A percentile compares a stretch with the other conserved stretches of the same genome.
These are phyloP conservation scores for Proteromonas lacertae DNA, from an alignment of 352 stramenopile species.

Conservation along the genomic window DNA sequence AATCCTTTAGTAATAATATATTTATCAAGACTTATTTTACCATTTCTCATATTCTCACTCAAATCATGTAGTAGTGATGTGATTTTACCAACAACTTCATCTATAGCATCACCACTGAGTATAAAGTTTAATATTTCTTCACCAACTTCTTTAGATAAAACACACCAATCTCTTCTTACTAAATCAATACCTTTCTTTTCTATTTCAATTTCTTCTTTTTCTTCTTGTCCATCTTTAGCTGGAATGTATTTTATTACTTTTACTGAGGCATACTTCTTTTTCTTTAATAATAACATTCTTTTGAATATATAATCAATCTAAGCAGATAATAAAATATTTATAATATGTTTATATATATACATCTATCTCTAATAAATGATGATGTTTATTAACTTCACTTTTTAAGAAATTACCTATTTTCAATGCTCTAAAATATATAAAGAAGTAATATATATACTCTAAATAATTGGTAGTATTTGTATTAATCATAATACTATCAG, in stretches of 20 bases:
- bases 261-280: conserved; percentile 98
- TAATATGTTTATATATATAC: no score
- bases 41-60: conserved; percentile 52
- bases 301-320: conserved; percentile 95
- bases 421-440: conserved; percentile 59
- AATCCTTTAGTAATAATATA: conserved; percentile 98
- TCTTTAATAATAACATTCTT: conserved; percentile 94
- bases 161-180: conserved; percentile 86
- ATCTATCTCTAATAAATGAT: conserved; percentile 91
- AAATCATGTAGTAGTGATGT: conserved; percentile 63
- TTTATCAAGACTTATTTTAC: conserved; percentile 65
- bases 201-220: conserved; percentile 36
- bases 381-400: conserved; percentile 91
- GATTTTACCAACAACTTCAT: conserved; percentile 79
- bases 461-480: conserved; percentile 18
- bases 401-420: conserved; percentile 62
- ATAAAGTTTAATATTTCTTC: conserved; percentile 83
- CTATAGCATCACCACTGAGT: conserved; percentile 54
- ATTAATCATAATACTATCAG: conserved; percentile 99
- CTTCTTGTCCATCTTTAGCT: no score
- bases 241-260: no score
- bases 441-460: conserved; percentile 13
- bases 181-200: conserved; percentile 92
- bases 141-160: conserved; percentile 81
- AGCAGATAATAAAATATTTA: no score